phyloP scores from a whole-genome alignment of 768 basidiomycete genomes.

The Udeniomyces megalosporus region DNA sequence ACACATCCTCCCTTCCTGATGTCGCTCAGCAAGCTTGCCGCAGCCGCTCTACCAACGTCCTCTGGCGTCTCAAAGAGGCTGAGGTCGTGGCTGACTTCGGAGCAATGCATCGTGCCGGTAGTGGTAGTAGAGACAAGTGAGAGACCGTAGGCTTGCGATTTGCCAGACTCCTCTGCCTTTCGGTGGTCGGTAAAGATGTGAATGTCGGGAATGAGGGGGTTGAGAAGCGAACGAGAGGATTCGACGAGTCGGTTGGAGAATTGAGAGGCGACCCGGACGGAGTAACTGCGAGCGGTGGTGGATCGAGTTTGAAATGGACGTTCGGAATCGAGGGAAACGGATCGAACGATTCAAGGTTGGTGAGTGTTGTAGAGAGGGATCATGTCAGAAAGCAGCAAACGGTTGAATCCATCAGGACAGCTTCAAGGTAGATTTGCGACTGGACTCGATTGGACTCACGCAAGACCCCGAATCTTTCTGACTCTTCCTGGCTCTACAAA shows the following conservation, averaged over 20 bases:
- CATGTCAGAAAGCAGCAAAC: too few relatives aligned
- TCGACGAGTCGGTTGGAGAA: constrained; percentile 98
- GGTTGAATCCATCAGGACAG: too few relatives aligned
- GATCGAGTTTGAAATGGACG: neutral
- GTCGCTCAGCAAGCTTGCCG: constrained; percentile 61
- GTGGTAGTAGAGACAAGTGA: constrained; percentile 83
- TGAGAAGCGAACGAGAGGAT: constrained; percentile 74
- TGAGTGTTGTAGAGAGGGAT: too few relatives aligned
- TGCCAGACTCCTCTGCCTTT: constrained; percentile 86
- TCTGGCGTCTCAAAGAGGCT: constrained; percentile 51
- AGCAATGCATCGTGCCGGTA: constrained; percentile 68
- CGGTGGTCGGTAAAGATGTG: constrained; percentile 98
- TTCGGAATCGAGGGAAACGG: neutral
- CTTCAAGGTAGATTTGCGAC: too few relatives aligned
- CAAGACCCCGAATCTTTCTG: constrained; percentile 84
- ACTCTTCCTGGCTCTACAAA: constrained; percentile 84
- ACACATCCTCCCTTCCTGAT: constrained; percentile 73
- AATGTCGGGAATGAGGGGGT: constrained; percentile 93
- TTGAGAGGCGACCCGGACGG: constrained; percentile 90
- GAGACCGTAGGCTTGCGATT: constrained; percentile 87
- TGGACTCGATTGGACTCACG: constrained; percentile 52
- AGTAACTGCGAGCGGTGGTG: constrained; percentile 53
- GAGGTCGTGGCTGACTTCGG: constrained; percentile 63
- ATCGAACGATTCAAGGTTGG: neutral
- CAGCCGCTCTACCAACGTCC: constrained; percentile 71